These are phyloP conservation scores for Chlorella sp. DNA, from an alignment of 139 green algal genomes.

Conservation along the genomic window DNA sequence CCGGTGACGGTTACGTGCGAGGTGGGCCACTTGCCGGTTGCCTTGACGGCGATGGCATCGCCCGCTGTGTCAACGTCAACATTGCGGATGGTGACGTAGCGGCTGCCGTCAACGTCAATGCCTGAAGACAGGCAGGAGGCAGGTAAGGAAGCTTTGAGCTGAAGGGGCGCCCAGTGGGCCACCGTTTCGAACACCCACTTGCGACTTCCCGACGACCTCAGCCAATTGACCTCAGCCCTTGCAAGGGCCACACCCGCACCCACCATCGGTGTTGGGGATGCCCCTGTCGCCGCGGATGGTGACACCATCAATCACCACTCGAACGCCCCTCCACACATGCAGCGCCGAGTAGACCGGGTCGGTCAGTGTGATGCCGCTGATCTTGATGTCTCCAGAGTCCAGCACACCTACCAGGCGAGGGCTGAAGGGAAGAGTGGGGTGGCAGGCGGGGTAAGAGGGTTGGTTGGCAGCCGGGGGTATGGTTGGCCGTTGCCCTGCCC, in stretches of 20 bases:
- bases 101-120: slow-evolving; percentile 51
- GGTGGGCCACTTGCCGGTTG: neutral
- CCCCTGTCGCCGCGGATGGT: slow-evolving; percentile 33
- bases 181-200: too few relatives aligned
- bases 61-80: slow-evolving; percentile 41
- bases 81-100: slow-evolving; percentile 27
- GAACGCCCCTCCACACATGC: slow-evolving; percentile 27
- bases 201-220: too few relatives aligned
- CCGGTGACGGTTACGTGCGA: neutral
- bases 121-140: slow-evolving; percentile 25
- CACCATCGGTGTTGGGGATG: slow-evolving; percentile 59
- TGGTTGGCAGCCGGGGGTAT: too few relatives aligned
- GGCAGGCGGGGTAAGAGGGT: too few relatives aligned
- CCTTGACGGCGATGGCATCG: slow-evolving; percentile 54
- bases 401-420: slow-evolving; percentile 29
- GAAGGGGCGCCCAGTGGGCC: too few relatives aligned
- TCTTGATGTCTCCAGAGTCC: neutral
- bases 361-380: slow-evolving; percentile 3
- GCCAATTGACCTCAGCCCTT: too few relatives aligned
- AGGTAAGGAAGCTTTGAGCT: too few relatives aligned
- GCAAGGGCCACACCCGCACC: too few relatives aligned
- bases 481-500: too few relatives aligned
- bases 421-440: neutral
- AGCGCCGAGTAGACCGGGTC: slow-evolving; percentile 35
- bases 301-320: slow-evolving; percentile 35